phyloP scores from a whole-genome alignment of 179 eudicot genomes.

The Actinidia arguta region DNA sequence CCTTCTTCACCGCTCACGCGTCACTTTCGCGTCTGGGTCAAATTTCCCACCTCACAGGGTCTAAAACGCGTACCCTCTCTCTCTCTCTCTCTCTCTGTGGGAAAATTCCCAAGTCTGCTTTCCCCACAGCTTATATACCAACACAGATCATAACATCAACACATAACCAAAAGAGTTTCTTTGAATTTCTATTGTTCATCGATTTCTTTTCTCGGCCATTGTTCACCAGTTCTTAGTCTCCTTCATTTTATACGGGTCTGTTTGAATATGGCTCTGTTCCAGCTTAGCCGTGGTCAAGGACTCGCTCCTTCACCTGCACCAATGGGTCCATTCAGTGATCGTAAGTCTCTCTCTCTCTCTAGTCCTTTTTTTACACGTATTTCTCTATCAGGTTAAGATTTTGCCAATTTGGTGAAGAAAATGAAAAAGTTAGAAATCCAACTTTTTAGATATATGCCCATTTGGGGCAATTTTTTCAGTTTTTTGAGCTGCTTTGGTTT shows the following conservation, averaged over 20 bases:
- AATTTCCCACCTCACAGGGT: neutral
- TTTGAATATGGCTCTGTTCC: constrained; percentile 30
- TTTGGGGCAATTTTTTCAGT: too few relatives aligned
- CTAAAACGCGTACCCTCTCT: constrained; percentile 22
- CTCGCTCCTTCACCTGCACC: constrained; percentile 46
- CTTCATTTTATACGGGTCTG: too few relatives aligned
- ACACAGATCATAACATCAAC: neutral
- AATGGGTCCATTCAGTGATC: constrained; percentile 30
- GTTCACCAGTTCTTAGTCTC: constrained; percentile 11
- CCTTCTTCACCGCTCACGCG: too few relatives aligned
- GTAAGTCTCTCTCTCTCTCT: constrained; percentile 16
- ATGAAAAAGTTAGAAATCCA: too few relatives aligned
- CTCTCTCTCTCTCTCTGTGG: neutral
- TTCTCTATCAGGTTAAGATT: neutral
- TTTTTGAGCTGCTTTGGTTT: too few relatives aligned
- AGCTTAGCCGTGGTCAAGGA: constrained; percentile 22
- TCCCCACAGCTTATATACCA: too few relatives aligned
- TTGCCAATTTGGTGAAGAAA: too few relatives aligned
- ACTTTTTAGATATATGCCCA: too few relatives aligned
- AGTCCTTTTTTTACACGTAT: too few relatives aligned
- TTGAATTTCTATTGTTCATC: too few relatives aligned
- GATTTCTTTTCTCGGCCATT: constrained; percentile 19
- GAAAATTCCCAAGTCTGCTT: constrained; percentile 6
- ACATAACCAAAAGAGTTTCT: too few relatives aligned
- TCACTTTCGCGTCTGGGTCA: too few relatives aligned